These are phyloP conservation scores for Aspergillus sp. DNA, from an alignment of 2,329 filamentous ascomycete species.

Conservation along the genomic window DNA sequence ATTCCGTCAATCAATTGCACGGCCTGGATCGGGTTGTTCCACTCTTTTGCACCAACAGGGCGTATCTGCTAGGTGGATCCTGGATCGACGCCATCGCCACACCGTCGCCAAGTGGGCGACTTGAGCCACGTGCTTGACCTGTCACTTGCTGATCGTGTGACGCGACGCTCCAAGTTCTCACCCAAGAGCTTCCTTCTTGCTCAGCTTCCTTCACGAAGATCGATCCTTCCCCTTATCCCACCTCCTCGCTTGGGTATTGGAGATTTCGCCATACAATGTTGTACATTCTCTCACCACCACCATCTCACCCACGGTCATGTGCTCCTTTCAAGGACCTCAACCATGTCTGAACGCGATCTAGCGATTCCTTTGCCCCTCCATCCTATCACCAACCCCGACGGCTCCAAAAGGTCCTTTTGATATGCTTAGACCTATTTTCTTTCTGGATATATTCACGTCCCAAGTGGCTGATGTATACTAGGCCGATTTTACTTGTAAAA, in stretches of 20 bases:
- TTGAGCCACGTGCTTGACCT: constrained; percentile 7
- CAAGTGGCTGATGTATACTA: constrained; percentile 20
- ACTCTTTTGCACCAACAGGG: constrained; percentile 1
- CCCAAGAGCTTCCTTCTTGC: background rate
- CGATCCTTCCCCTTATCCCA: background rate
- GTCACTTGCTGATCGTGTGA: constrained; percentile 3
- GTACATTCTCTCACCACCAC: background rate
- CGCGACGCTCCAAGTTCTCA: background rate
- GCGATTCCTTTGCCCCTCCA: constrained; percentile 23
- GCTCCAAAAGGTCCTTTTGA: constrained; percentile 12
- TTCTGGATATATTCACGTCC: constrained; percentile 19
- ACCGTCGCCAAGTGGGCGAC: constrained; percentile 1
- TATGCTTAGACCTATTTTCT: constrained; percentile 1
- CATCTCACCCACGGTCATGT: background rate
- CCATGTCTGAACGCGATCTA: constrained; percentile 5
- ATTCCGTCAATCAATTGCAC: constrained; percentile 11
- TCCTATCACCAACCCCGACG: constrained; percentile 11
- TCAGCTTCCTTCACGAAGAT: background rate
- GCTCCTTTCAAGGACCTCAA: background rate
- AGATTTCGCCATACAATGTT: background rate
- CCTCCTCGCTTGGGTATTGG: background rate
- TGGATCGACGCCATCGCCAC: constrained; percentile 2
- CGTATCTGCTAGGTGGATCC: constrained; percentile 1
- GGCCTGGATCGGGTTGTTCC: constrained; percentile 1
- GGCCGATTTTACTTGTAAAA: constrained; percentile 20